A percentile compares a stretch with the other conserved stretches of the same genome.
phyloP scores from a whole-genome alignment of 2,329 filamentous ascomycete genomes.

The Fusarium verrucosum region DNA sequence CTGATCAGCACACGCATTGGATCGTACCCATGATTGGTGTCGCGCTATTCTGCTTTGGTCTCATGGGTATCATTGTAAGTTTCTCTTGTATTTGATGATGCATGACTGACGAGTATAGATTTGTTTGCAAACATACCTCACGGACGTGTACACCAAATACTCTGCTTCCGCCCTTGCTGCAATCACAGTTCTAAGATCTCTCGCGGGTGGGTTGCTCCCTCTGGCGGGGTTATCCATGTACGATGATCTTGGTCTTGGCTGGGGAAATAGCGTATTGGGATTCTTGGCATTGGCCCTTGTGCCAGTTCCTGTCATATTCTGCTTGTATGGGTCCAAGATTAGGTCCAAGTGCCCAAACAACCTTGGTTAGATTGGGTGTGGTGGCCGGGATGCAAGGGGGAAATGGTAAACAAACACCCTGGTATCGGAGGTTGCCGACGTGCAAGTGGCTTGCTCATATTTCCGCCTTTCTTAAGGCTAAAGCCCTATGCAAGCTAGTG shows the following conservation, averaged over 20 bases:
- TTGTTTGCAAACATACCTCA: slow-evolving; percentile 51
- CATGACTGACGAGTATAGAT: slow-evolving; percentile 26
- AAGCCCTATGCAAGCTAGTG: no score
- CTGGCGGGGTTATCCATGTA: slow-evolving; percentile 61
- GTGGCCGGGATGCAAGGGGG: no score
- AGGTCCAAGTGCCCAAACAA: slow-evolving; percentile 38
- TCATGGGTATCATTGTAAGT: slow-evolving; percentile 53
- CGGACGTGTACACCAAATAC: slow-evolving; percentile 46
- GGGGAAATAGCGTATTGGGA: slow-evolving; percentile 54
- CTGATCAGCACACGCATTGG: slow-evolving; percentile 42
- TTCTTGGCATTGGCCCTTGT: slow-evolving; percentile 54
- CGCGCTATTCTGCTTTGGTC: slow-evolving; percentile 56
- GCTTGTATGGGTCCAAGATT: slow-evolving; percentile 37
- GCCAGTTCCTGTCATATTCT: slow-evolving; percentile 37
- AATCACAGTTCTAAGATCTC: slow-evolving; percentile 52
- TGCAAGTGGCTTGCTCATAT: no score
- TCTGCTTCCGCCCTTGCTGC: slow-evolving; percentile 47
- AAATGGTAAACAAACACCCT: no score
- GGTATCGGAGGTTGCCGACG: no score
- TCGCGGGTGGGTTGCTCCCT: slow-evolving; percentile 73
- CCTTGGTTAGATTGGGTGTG: slow-evolving; percentile 5
- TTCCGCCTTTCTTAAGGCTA: no score
- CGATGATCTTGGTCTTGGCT: slow-evolving; percentile 57
- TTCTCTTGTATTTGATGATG: accelerated
- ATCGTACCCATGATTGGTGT: slow-evolving; percentile 52